Evolutionary conservation across 257 asterid species (phyloP).

Genomic region (Solanum sejunctum): DNA sequence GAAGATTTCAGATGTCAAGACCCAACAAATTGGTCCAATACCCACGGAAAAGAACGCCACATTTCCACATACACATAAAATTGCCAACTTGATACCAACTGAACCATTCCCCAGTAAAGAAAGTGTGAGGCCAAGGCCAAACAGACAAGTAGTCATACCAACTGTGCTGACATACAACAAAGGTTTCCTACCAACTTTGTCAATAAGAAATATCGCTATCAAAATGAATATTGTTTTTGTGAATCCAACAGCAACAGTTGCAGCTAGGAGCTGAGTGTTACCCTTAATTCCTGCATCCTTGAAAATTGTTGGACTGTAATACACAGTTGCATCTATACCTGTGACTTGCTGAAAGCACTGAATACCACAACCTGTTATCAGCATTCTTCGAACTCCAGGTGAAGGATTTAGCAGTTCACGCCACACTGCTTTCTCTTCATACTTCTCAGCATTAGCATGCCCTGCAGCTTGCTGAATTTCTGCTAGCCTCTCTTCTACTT

Average conservation of each 20-base stretch:
- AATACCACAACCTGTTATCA: slow-evolving; percentile 52
- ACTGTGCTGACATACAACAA: slow-evolving; percentile 42
- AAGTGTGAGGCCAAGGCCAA: slow-evolving; percentile 37
- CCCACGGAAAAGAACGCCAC: slow-evolving; percentile 67
- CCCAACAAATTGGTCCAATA: slow-evolving; percentile 75
- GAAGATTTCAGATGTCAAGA: slow-evolving; percentile 46
- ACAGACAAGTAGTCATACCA: slow-evolving; percentile 48
- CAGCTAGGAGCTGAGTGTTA: slow-evolving; percentile 33
- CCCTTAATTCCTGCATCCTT: slow-evolving; percentile 38
- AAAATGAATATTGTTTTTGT: slow-evolving; percentile 43
- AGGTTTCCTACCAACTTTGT: slow-evolving; percentile 50
- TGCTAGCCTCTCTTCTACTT: slow-evolving; percentile 42
- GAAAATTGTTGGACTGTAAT: slow-evolving; percentile 50
- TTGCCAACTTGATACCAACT: slow-evolving; percentile 20
- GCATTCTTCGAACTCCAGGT: slow-evolving; percentile 42
- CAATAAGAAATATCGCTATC: slow-evolving; percentile 43
- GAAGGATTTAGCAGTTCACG: slow-evolving; percentile 38
- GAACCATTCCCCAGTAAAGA: slow-evolving; percentile 1
- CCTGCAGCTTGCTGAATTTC: slow-evolving; percentile 50
- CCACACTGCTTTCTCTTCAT: slow-evolving; percentile 37
- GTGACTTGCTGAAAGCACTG: slow-evolving; percentile 54
- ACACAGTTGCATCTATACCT: slow-evolving; percentile 59
- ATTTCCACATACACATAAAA: slow-evolving; percentile 42
- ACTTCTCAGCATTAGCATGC: slow-evolving; percentile 9
- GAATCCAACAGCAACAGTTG: slow-evolving; percentile 56